A percentile compares a stretch with the other conserved stretches of the same genome.
Evolutionary conservation across 495 filamentous ascomycete genomes (phyloP).

Genomic region (Annulohypoxylon maeteangense): DNA sequence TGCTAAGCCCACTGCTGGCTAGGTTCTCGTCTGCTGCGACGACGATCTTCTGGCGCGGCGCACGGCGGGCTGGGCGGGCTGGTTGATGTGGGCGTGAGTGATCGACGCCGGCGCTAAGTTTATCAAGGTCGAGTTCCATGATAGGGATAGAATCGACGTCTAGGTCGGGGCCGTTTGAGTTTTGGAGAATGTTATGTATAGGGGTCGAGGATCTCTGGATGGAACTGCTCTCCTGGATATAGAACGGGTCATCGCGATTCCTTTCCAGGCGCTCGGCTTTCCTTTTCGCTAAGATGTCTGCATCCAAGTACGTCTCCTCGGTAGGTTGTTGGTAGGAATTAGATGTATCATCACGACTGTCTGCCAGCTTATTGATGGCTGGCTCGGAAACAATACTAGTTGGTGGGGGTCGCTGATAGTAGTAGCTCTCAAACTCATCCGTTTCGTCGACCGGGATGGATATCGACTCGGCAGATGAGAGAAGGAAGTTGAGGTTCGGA

Average conservation of each 20-base stretch:
- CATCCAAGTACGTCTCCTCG: constrained; percentile 69
- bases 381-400: constrained; percentile 58
- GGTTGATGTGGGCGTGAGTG: constrained; percentile 20
- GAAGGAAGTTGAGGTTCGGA: constrained; percentile 69
- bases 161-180: constrained; percentile 74
- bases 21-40: constrained; percentile 71
- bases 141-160: constrained; percentile 96
- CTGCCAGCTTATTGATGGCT: constrained; percentile 63
- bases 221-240: constrained; percentile 73
- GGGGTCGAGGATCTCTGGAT: constrained; percentile 67
- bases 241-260: constrained; percentile 94
- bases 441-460: constrained; percentile 62
- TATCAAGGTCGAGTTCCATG: constrained; percentile 83
- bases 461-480: constrained; percentile 68
- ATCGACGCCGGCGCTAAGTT: constrained; percentile 48
- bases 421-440: constrained; percentile 78
- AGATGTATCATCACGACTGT: constrained; percentile 53
- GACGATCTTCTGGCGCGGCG: constrained; percentile 63
- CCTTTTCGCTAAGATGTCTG: constrained; percentile 69
- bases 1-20: constrained; percentile 52
- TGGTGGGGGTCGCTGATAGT: constrained; percentile 65
- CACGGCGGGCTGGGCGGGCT: constrained; percentile 39
- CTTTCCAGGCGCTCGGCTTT: constrained; percentile 77
- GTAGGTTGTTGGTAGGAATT: constrained; percentile 71
- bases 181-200: constrained; percentile 74